phyloP scores from a whole-genome alignment of 2,329 filamentous ascomycete genomes.

The Hirsutella thompsonii region DNA sequence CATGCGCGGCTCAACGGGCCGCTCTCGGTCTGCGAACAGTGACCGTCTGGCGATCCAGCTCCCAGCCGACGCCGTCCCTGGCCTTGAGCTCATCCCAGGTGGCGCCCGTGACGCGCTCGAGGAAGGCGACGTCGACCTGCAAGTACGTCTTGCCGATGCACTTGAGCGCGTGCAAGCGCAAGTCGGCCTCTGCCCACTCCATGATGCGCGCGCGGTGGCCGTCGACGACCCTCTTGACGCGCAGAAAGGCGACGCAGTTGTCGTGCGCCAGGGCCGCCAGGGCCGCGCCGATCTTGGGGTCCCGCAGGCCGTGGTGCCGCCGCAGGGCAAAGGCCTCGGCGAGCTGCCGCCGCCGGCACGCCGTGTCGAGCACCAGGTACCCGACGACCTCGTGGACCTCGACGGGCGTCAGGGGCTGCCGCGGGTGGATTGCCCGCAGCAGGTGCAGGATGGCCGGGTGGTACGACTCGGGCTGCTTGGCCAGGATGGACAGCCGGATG shows the following conservation, averaged over 20 bases:
- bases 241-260: conserved; percentile 72
- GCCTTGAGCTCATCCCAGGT: conserved; percentile 60
- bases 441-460: conserved; percentile 76
- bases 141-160: conserved; percentile 77
- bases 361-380: conserved; percentile 77
- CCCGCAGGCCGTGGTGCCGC: conserved; percentile 45
- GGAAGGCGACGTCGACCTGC: conserved; percentile 50
- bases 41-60: conserved; percentile 58
- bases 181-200: conserved; percentile 64
- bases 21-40: conserved; percentile 53
- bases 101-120: conserved; percentile 56
- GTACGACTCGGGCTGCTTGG: conserved; percentile 76
- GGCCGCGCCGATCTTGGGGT: conserved; percentile 55
- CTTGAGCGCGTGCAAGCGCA: conserved; percentile 69
- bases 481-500: conserved; percentile 70
- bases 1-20: conserved; percentile 13
- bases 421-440: conserved; percentile 55
- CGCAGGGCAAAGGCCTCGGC: conserved; percentile 59
- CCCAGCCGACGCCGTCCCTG: conserved; percentile 72
- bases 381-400: conserved; percentile 69
- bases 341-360: conserved; percentile 69
- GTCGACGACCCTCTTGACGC: conserved; percentile 58
- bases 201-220: conserved; percentile 69
- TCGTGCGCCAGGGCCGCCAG: conserved; percentile 63
- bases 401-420: conserved; percentile 52